Evolutionary conservation across 176 grass and related monocot genomes (phyloP).

Genomic region (Ensete ventricosum): DNA sequence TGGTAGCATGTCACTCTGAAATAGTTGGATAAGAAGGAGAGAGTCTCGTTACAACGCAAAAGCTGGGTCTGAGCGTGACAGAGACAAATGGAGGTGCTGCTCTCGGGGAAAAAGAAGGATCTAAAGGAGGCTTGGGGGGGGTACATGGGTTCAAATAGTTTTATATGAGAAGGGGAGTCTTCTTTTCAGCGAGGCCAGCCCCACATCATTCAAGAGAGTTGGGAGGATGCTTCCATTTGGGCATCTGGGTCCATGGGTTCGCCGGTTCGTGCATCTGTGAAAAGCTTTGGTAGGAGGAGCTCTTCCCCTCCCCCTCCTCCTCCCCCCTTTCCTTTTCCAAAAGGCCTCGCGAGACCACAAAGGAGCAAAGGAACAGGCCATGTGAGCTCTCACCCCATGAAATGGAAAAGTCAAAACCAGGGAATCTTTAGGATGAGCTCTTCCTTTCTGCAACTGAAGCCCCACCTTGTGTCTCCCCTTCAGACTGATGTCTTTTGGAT

Average conservation of each 20-base stretch:
- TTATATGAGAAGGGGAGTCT: background rate
- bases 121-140: conserved; percentile 20
- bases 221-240: conserved; percentile 21
- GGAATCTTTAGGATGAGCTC: conserved; percentile 10
- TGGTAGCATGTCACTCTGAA: conserved; percentile 22
- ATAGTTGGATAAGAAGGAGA: conserved; percentile 21
- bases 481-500: background rate
- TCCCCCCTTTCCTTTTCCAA: conserved; percentile 16
- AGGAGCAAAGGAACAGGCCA: conserved; percentile 32
- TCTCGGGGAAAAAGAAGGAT: conserved; percentile 23
- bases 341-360: conserved; percentile 23
- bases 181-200: conserved; percentile 1
- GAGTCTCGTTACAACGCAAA: conserved; percentile 27
- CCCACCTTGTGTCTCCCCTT: background rate
- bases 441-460: conserved; percentile 1
- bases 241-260: conserved; percentile 23
- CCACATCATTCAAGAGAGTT: conserved; percentile 16
- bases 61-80: conserved; percentile 26
- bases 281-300: conserved; percentile 18
- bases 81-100: conserved; percentile 47
- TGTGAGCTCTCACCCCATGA: conserved; percentile 29
- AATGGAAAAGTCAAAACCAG: conserved; percentile 38
- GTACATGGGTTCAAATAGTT: conserved; percentile 24
- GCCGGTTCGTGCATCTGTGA: conserved; percentile 13
- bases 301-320: background rate